A percentile compares a stretch with the other conserved stretches of the same genome.
phyloP scores from a whole-genome alignment of 108 stramenopile species.

The Skeletonema tropicum region DNA sequence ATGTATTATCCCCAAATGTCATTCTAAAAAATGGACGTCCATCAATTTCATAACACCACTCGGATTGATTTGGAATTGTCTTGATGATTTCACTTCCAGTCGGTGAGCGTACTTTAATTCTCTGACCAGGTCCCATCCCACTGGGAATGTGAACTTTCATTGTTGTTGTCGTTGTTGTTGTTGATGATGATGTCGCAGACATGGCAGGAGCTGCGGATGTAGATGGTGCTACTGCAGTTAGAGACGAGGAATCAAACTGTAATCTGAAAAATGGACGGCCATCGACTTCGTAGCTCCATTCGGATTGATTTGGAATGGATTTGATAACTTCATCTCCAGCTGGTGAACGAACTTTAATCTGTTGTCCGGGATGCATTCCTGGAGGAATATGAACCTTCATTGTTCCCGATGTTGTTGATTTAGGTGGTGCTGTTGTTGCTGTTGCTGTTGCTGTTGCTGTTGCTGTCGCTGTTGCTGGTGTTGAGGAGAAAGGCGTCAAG shows the following conservation, averaged over 20 bases:
- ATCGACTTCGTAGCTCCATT: not conserved
- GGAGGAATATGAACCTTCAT: constrained; percentile 43
- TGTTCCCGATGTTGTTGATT: constrained; percentile 8
- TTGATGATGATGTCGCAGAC: not conserved
- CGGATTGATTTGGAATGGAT: not conserved
- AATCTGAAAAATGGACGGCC: not conserved
- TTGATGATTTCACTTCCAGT: constrained; percentile 22
- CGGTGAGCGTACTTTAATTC: not conserved
- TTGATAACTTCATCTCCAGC: constrained; percentile 14
- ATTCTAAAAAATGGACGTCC: constrained; percentile 38
- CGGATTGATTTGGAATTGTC: constrained; percentile 24
- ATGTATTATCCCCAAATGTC: not conserved
- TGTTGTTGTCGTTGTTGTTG: not conserved
- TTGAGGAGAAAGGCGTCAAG: not conserved
- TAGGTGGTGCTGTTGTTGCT: not conserved
- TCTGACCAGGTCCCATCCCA: constrained; percentile 1
- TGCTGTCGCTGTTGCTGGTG: not conserved
- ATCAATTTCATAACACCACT: constrained; percentile 25
- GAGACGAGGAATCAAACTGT: not conserved
- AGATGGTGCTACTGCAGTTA: not conserved
- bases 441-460: not conserved
- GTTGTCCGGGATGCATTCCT: constrained; percentile 40
- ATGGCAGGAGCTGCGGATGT: not conserved
- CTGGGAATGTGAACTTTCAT: not conserved
- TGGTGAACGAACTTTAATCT: constrained; percentile 40